A percentile compares a stretch with the other conserved stretches of the same genome.
phyloP scores from a whole-genome alignment of 306 rosid species.

The Rosa chinensis region DNA sequence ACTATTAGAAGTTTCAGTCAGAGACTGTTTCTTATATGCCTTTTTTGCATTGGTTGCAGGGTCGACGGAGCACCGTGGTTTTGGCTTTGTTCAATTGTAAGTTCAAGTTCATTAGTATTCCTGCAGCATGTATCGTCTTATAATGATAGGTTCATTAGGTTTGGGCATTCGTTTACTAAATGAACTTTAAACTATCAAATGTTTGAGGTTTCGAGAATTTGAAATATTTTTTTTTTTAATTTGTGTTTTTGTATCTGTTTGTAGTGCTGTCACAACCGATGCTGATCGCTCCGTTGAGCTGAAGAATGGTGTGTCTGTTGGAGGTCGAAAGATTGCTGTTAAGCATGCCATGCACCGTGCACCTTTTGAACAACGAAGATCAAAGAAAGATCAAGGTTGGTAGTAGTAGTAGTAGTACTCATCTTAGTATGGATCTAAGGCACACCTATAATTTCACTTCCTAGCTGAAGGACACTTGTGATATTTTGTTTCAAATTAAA shows the following conservation, averaged over 20 bases:
- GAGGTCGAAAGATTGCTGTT: slow-evolving; percentile 71
- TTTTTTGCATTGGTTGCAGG: slow-evolving; percentile 47
- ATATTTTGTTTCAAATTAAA: neutral
- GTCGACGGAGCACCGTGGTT: slow-evolving; percentile 75
- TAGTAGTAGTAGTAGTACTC: slow-evolving; percentile 7
- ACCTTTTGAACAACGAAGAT: slow-evolving; percentile 58
- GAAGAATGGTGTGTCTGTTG: slow-evolving; percentile 70
- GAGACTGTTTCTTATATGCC: slow-evolving; percentile 13
- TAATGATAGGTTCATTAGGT: neutral
- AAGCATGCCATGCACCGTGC: slow-evolving; percentile 92
- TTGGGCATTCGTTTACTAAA: neutral
- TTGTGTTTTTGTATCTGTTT: slow-evolving; percentile 22
- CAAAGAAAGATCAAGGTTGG: slow-evolving; percentile 72
- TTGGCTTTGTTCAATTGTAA: slow-evolving; percentile 85
- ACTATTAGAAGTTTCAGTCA: neutral
- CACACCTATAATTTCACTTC: slow-evolving; percentile 6
- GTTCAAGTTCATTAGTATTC: slow-evolving; percentile 21
- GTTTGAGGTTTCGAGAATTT: neutral
- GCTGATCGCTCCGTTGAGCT: slow-evolving; percentile 80
- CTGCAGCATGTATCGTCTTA: neutral
- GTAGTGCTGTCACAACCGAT: slow-evolving; percentile 82
- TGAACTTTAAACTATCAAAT: neutral
- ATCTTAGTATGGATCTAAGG: slow-evolving; percentile 18
- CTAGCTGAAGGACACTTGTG: slow-evolving; percentile 3
- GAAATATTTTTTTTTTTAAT: neutral